Base-by-base conservation (phyloP, 108 stramenopile genomes). In the Nitzschia inconspicua region DNA sequence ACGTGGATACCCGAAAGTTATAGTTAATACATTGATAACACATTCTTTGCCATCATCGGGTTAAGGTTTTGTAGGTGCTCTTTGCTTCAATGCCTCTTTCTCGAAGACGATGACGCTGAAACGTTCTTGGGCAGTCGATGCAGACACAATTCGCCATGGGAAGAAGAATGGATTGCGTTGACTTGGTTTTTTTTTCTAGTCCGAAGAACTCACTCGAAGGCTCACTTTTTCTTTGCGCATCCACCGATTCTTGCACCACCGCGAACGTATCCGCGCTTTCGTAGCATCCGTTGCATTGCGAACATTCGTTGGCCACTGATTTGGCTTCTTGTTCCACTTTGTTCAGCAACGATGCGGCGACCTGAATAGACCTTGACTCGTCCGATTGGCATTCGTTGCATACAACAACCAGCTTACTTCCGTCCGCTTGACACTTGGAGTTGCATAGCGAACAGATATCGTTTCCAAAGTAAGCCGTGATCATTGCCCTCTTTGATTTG, bases 71-170 rank as follows among this genome's bases (percentile, higher is more conserved):
- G 35, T 59, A 61, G n/a, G 60, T 62, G 26, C 47, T 51, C 11
- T 41, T 50, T 16, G 85, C 75, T 61, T 89, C 86, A n/a, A 89
- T 75, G 60, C 82, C 73, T 18, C 47, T 47, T 62, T 93, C 88
- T 55, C 85, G 77, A 4, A 83, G 24, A 26, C 74, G 65, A 53
- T 90, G 88, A 19, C 92, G 83, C 41, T 84, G 44, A 49, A 70
- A 93, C 8, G 84, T 88, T 19, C 68, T 76, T 7, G 92, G 92
- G 42, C 92, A 93, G 53, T 93, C 92, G 32, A 90, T 88, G 47
- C 88, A 93, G 2, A 87, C 74, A 47, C 92, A 93, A 49, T 79
- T 85, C 22, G 92, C 88, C 31, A 89, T 58, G 0, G 92, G 88
- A 37, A 73, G 80, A 18, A 74, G 61, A 28, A 85, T 43, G 25